A percentile compares a stretch with the other conserved stretches of the same genome.
Conservation (phyloP, 805 yeast species). For the Pichia phayaonensis region DNA sequence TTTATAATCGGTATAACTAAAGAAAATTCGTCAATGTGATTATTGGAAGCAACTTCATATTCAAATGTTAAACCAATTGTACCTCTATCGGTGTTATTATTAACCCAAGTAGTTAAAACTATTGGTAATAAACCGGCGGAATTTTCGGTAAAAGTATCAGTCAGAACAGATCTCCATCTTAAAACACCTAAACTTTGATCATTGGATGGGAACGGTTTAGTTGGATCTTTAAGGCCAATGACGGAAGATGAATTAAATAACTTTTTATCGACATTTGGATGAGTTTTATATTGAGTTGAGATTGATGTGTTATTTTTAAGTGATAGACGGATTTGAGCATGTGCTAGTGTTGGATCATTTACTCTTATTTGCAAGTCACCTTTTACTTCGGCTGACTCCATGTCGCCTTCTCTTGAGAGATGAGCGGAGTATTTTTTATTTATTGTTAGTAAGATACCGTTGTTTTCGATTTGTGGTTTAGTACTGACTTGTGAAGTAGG, state of each 20-base stretch:
- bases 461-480: conserved; percentile 38
- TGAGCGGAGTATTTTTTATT: conserved; percentile 74
- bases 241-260: conserved; percentile 49
- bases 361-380: conserved; percentile 89
- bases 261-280: conserved; percentile 87
- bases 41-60: conserved; percentile 59
- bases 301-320: conserved; percentile 41
- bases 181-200: conserved; percentile 87
- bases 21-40: conserved; percentile 45
- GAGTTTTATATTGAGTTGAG: conserved; percentile 72
- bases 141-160: conserved; percentile 39
- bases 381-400: conserved; percentile 65
- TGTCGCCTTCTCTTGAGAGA: conserved; percentile 75
- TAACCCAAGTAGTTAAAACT: conserved; percentile 78
- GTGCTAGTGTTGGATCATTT: conserved; percentile 64
- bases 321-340: conserved; percentile 52
- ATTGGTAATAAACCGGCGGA: conserved; percentile 56
- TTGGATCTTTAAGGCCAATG: conserved; percentile 69
- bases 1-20: conserved; percentile 60
- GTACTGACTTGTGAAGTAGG: conserved; percentile 10
- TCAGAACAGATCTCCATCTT: conserved; percentile 79
- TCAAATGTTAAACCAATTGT: conserved; percentile 75
- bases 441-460: conserved; percentile 72
- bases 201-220: conserved; percentile 82
- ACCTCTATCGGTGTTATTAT: conserved; percentile 45